Base-by-base conservation (phyloP, 352 stramenopile genomes). In the Thraustotheca clavata region DNA sequence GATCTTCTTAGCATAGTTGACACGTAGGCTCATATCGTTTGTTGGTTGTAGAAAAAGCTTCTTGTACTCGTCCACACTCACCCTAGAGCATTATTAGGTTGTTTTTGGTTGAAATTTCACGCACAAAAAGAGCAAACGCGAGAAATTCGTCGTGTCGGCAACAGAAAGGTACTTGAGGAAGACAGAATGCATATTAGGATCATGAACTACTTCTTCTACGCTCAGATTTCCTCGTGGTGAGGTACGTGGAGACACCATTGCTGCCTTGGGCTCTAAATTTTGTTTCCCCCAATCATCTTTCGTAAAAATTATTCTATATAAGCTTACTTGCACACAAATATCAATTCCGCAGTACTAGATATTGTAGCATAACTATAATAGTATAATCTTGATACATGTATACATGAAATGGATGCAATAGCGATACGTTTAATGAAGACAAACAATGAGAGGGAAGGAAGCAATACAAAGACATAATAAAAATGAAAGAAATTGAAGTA, bases 21-120 rank as follows among this genome's bases (percentile, higher is more conserved):
- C 71, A 8, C 82, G 76, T 18, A 80, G 70, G 22, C 73, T 63
- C 24, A 73, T 65, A 60, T 48, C 26, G 43, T 43, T 73, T 46
- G 31, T 34, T 39, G 59, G 24, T 41, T 49, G 38, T 33, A 68
- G 47, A 11, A 89, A 68, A 7, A 90, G 73, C 49, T 89, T 89
- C 73, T 93, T 93, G 72, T 91, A 93, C 68, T 93, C 84, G 24
- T 93, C 84, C 3, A 93, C 84, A 41, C 82, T 91, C 60, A 93
- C 84, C 14, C 76, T 86, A 60, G 59, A 29, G 18, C 7, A 31
- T 24, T 18, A 31, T 26, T 14, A 31, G 60, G 22, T 7, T 33
- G 9, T 9, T 16, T 20, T 52, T n/a, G 39, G 2, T 39, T 39
- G 36, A 29, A 34, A 9, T 39, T 9, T 24, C 7, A 78, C 75